Evolutionary conservation across 139 green algal species (phyloP).

Genomic region (Limnomonas spitsbergensis): DNA sequence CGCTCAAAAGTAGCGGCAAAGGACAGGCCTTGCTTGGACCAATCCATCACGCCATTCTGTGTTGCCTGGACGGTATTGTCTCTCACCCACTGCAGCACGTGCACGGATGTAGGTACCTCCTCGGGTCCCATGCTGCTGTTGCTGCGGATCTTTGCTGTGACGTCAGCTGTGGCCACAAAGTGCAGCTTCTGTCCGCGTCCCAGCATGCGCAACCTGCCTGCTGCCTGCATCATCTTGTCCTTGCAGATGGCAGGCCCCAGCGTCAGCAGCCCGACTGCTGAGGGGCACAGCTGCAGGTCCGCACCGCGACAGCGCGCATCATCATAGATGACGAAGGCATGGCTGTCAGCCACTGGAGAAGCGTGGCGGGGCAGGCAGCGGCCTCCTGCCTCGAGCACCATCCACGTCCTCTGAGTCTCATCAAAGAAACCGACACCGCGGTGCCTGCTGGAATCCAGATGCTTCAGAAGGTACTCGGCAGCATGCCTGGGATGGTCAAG

Average conservation of each 20-base stretch:
- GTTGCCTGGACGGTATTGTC: constrained; percentile 34
- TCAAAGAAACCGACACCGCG: no score
- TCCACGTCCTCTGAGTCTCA: no score
- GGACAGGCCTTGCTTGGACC: constrained; percentile 38
- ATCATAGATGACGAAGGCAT: constrained; percentile 52
- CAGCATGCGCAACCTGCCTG: constrained; percentile 36
- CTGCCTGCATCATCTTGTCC: constrained; percentile 61
- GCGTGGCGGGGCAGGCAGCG: constrained; percentile 16
- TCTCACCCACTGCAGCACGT: constrained; percentile 44
- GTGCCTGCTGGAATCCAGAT: not conserved
- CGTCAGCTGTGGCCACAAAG: constrained; percentile 29
- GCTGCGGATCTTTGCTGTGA: constrained; percentile 26
- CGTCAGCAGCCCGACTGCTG: constrained; percentile 57
- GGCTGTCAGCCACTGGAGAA: constrained; percentile 41
- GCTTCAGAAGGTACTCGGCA: constrained; percentile 22
- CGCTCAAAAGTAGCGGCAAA: constrained; percentile 32
- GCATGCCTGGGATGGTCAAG: no score
- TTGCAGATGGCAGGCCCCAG: constrained; percentile 48
- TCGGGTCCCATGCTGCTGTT: not conserved
- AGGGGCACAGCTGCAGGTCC: constrained; percentile 39
- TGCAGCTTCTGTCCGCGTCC: constrained; percentile 37
- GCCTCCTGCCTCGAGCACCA: no score
- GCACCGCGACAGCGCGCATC: constrained; percentile 50
- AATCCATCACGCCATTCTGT: constrained; percentile 23
- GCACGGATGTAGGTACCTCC: not conserved